Evolutionary conservation across 805 yeast genomes (phyloP), one percentile per base, ranked within the genome.

Genomic region (Ogataea polymorpha): DNA sequence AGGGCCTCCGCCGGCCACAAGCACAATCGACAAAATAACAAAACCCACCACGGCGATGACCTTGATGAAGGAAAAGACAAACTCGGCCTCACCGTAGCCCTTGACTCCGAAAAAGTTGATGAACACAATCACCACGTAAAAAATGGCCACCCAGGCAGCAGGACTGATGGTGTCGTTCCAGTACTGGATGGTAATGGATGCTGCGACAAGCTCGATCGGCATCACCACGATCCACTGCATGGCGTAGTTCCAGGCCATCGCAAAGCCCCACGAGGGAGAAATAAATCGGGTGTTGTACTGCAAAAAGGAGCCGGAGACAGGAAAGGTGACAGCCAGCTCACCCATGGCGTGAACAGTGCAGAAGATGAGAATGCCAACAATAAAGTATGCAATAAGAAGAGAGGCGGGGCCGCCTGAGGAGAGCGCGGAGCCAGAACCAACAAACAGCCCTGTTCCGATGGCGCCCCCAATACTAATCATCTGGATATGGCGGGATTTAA

Each of bases 381-480:
- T 63, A 13, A 62, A 52, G 67, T 79, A 72, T 42, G 73, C 80
- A 23, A 79, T 74, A 33, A 80, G 71, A 27, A 80, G 59, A 20
- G 79, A 71, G 7, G 80, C 82, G 9, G 89, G 88, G n/a, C 89
- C 88, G 53, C 84, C 82, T 20, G 68, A 60, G 12, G 71, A 50
- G 35, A 82, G 62, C 1, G 83, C 71, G 11, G 71, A 60, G 43
- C 83, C 82, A 4, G 86, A 75, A 49, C 85, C 85, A 15, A 85
- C 80, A 42, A 85, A 76, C 36, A 85, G 68, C 46, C 89, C 91
- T 5, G 88, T 80, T 44, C 91, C 93, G 51, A 84, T 82, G 46
- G 82, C 74, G 15, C 88, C 88, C 44, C 88, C 89, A 45, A 82
- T 69, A 34, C 88, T 85, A 61, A 83, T 82, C 86, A 82, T 79